Percentiles rank a stretch among this genome's conserved stretches.
phyloP scores from a whole-genome alignment of 2,329 filamentous ascomycete genomes.

The Diaporthe destruens region DNA sequence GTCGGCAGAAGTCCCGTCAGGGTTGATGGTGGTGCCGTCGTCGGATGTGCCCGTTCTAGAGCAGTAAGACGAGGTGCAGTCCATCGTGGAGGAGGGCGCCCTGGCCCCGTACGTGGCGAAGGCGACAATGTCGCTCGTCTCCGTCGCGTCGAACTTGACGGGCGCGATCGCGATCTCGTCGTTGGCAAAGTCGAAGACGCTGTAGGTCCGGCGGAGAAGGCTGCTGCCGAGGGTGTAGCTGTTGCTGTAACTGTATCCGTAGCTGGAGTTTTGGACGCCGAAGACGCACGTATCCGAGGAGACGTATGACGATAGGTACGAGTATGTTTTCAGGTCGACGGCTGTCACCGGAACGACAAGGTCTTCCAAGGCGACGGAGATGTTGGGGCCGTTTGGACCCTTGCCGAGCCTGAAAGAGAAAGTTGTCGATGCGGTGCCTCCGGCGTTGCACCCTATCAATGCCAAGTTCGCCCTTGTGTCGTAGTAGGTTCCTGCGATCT shows the following conservation, averaged over 20 bases:
- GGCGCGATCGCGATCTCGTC: conserved; percentile 50
- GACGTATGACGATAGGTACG: not conserved
- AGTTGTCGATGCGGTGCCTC: conserved; percentile 41
- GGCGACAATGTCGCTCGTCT: conserved; percentile 45
- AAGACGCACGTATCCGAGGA: conserved; percentile 47
- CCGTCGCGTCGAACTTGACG: conserved; percentile 44
- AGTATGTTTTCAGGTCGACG: conserved; percentile 1
- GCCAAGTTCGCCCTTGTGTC: conserved; percentile 34
- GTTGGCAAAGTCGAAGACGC: conserved; percentile 51
- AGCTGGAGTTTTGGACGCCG: conserved; percentile 48
- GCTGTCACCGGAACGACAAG: conserved; percentile 46
- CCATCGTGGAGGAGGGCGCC: conserved; percentile 46
- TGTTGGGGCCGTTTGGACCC: conserved; percentile 45
- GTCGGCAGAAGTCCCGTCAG: not conserved
- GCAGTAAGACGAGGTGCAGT: conserved; percentile 41
- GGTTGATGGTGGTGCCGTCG: not conserved
- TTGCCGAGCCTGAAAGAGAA: conserved; percentile 47
- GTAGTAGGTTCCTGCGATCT: conserved; percentile 47
- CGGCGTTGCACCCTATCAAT: conserved; percentile 48
- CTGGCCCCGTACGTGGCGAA: conserved; percentile 47
- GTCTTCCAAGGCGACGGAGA: conserved; percentile 47
- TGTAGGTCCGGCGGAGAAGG: conserved; percentile 50
- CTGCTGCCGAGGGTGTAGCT: conserved; percentile 45
- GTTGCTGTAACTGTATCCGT: conserved; percentile 3
- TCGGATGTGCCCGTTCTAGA: not conserved